These are phyloP conservation scores for Mucor racemosus DNA, from an alignment of 371 early-diverging fungal genomes.

Conservation along the genomic window DNA sequence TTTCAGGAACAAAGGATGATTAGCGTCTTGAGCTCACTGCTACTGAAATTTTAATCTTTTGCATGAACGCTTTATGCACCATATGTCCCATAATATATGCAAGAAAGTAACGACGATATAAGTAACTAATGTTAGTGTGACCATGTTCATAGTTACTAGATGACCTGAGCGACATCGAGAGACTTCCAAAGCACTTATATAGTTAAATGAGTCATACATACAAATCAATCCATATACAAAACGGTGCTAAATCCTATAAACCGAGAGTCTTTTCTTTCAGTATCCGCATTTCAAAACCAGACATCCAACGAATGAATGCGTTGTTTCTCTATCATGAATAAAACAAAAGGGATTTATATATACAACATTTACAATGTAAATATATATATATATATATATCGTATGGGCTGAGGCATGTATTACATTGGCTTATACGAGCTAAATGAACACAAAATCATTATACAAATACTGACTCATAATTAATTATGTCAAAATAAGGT, in stretches of 20 bases:
- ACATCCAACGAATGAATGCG: background rate
- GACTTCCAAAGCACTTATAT: too few relatives aligned
- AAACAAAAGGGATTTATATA: too few relatives aligned
- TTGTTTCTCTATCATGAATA: background rate
- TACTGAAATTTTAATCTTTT: too few relatives aligned
- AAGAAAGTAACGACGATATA: background rate
- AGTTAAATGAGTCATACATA: background rate
- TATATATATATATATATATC: too few relatives aligned
- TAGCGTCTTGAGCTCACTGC: too few relatives aligned
- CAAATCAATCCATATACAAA: background rate
- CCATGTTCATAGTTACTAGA: background rate
- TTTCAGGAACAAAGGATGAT: too few relatives aligned
- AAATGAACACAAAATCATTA: background rate
- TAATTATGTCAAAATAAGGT: constrained; percentile 1
- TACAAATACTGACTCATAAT: background rate
- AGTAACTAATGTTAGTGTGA: background rate
- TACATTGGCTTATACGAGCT: background rate
- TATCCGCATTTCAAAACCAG: background rate
- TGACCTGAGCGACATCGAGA: background rate
- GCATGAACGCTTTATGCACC: too few relatives aligned
- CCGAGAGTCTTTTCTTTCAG: background rate
- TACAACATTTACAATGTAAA: too few relatives aligned
- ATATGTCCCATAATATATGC: too few relatives aligned
- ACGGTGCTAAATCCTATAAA: background rate
- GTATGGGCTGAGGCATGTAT: background rate